Base-by-base conservation (phyloP, 148 eudicot genomes). In the Rhododendron griersonianum region DNA sequence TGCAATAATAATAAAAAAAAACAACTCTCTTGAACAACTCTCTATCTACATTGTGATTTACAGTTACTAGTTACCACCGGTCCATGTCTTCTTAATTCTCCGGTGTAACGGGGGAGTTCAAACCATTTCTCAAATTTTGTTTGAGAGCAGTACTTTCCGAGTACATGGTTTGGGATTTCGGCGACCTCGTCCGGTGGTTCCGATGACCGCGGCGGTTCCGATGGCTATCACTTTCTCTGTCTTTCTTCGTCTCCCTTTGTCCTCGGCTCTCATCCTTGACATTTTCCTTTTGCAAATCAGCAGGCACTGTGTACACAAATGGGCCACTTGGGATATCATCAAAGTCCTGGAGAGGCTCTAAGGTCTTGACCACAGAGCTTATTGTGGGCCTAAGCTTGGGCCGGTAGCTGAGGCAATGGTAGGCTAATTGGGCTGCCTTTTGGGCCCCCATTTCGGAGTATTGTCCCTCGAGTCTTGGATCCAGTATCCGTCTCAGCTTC, bases 401-500 rank as follows among this genome's bases (percentile, higher is more conserved):
- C 83, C 94, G 85, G 65, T 92, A 94, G 93, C 96, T 94, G 25
- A 95, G 83, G 92, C 99, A 97, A 33, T 92, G 90, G 87, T 92
- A 94, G 41, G 99, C 99, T 87, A 97, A 84, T 23, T 87, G 80
- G 2, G 99, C 99, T 1, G 95, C 98, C 87, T 92, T 93, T 50
- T 91, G 89, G 14, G 98, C 95, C 82, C 98, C 99, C 0, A 6
- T 8, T 61, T 92, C 98, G 0, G 99, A 93, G 88, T 94, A 97
- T 80, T 90, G 94, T 41, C 96, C 92, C 84, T 97, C 99, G 0
- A 97, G 91, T 47, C 94, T 91, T 9, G 99, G 98, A 87, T 97
- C 99, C 90, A 95, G 92, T 76, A 93, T 84, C 8, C 95, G 91
- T 41, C 87, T n/a, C 2, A 97, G 88, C 78, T 93, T 91, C 77